These are phyloP conservation scores for Chiua virens DNA, from an alignment of 768 basidiomycete genomes.

Conservation along the genomic window DNA sequence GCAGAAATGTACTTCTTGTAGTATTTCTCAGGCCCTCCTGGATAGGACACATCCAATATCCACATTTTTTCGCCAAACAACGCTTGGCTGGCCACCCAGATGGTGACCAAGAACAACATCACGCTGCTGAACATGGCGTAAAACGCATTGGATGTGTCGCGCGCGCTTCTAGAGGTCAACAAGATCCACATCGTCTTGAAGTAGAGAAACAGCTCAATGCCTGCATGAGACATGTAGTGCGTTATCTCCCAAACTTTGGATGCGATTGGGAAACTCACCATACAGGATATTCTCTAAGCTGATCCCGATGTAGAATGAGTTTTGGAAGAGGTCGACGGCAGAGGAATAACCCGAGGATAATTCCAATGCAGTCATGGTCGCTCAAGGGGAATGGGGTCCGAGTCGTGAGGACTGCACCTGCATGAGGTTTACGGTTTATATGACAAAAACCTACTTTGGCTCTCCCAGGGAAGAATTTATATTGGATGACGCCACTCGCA, in stretches of 20 bases:
- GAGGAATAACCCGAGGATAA: no score
- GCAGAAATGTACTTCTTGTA: constrained; percentile 20
- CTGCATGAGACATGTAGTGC: background rate
- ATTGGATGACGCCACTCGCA: no score
- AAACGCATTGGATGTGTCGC: background rate
- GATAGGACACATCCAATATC: constrained; percentile 30
- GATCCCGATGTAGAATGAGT: constrained; percentile 11
- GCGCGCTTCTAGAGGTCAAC: background rate
- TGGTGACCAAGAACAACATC: constrained; percentile 26
- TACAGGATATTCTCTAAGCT: constrained; percentile 9
- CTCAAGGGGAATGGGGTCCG: no score
- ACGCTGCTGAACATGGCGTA: constrained; percentile 8
- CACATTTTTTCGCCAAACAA: constrained; percentile 31
- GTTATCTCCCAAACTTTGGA: no score
- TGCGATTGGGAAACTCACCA: background rate
- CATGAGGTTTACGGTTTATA: no score
- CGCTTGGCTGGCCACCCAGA: constrained; percentile 17
- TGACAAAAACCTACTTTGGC: no score
- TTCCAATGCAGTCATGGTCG: no score
- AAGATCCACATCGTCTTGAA: background rate
- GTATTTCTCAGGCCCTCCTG: constrained; percentile 33
- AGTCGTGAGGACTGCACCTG: no score
- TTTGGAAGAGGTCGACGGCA: background rate
- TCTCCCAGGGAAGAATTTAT: no score
- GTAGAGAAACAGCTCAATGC: constrained; percentile 7